phyloP scores from a whole-genome alignment of 148 eudicot species.

The Camellia granthamiana region DNA sequence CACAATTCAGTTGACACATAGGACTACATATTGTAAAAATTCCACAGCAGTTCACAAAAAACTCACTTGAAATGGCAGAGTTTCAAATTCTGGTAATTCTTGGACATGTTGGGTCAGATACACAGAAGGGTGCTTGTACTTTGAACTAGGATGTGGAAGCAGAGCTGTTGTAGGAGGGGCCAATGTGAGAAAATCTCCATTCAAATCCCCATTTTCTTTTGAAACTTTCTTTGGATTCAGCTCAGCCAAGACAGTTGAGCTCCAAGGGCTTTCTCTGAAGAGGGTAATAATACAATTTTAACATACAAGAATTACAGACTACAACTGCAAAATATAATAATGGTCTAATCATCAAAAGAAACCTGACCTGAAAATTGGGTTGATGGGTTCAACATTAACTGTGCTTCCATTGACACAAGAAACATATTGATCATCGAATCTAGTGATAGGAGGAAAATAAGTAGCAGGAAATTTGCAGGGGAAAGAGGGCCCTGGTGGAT shows the following conservation, averaged over 20 bases:
- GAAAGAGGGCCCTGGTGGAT: constrained; percentile 43
- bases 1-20: too few species aligned
- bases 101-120: constrained; percentile 10
- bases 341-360: not conserved
- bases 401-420: constrained; percentile 28
- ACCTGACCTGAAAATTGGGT: constrained; percentile 45
- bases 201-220: constrained; percentile 21
- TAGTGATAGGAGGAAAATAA: constrained; percentile 14
- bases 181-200: constrained; percentile 47
- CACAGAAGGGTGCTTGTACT: constrained; percentile 20
- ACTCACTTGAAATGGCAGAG: constrained; percentile 37
- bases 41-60: too few species aligned
- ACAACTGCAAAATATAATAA: not conserved
- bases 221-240: constrained; percentile 14
- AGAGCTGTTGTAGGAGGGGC: constrained; percentile 35
- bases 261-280: constrained; percentile 39
- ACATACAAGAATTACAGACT: not conserved
- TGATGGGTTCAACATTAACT: constrained; percentile 26
- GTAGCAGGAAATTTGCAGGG: constrained; percentile 26
- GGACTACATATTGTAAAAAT: too few species aligned
- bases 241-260: constrained; percentile 25
- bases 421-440: constrained; percentile 29
- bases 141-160: constrained; percentile 20
- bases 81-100: constrained; percentile 20
- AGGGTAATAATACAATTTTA: not conserved